Conservation (phyloP, 306 rosid genomes). For the Ceratonia siliqua region DNA sequence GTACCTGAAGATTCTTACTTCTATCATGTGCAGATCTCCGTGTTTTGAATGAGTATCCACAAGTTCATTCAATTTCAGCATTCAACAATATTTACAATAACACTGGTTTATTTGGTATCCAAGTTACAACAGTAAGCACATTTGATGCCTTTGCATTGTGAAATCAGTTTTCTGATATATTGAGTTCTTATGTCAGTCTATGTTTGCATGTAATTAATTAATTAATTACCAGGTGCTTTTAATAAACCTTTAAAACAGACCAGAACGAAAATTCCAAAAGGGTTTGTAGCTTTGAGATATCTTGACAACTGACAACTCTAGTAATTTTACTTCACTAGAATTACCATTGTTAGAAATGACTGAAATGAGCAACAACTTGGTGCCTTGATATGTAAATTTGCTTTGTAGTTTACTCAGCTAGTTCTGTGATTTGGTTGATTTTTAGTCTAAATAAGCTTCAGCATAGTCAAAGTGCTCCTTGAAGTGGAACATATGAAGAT, state of each 20-base stretch:
- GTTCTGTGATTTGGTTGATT: background rate
- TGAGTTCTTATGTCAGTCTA: background rate
- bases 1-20: constrained; percentile 33
- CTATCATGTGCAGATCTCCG: constrained; percentile 54
- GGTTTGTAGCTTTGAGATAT: constrained; percentile 15
- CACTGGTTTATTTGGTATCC: constrained; percentile 84
- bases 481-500: background rate
- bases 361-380: background rate
- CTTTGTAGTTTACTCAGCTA: constrained; percentile 12
- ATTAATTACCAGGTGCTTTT: constrained; percentile 6
- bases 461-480: background rate
- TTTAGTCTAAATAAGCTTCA: background rate
- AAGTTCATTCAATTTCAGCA: constrained; percentile 77
- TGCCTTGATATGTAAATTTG: background rate
- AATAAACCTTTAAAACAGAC: background rate
- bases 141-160: constrained; percentile 22
- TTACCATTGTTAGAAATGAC: background rate
- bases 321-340: background rate
- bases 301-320: background rate
- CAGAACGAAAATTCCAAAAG: background rate
- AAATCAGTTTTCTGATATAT: constrained; percentile 30
- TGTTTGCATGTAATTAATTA: constrained; percentile 16
- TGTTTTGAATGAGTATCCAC: constrained; percentile 68
- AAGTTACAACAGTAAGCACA: constrained; percentile 77
- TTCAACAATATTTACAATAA: constrained; percentile 80